Evolutionary conservation across 208 protist species (phyloP).

Genomic region (Naegleria gruberi): DNA sequence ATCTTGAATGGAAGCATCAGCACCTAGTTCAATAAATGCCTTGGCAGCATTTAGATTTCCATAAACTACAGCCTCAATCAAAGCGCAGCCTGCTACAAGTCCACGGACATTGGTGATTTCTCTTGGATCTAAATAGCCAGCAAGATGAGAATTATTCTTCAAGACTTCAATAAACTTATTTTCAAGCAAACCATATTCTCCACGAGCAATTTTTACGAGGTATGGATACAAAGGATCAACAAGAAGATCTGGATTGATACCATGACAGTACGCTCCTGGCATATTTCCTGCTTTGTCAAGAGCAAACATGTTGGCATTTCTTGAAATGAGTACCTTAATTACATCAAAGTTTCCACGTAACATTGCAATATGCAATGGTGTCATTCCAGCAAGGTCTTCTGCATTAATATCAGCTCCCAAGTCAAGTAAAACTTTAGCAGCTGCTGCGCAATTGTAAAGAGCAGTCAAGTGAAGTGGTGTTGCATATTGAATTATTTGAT

Average conservation of each 20-base stretch:
- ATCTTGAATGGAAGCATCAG: neutral
- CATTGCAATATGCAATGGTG: neutral
- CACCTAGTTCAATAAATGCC: neutral
- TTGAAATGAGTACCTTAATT: neutral
- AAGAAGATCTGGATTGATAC: neutral
- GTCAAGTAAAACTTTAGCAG: conserved; percentile 16
- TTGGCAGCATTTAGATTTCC: neutral
- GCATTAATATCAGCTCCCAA: conserved; percentile 14
- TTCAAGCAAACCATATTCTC: neutral
- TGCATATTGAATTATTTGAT: conserved; percentile 4
- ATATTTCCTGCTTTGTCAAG: neutral
- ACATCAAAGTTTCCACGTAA: neutral
- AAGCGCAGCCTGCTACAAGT: neutral
- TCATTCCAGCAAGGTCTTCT: neutral
- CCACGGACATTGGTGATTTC: neutral
- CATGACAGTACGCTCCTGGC: neutral
- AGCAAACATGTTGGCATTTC: neutral
- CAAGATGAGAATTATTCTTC: neutral
- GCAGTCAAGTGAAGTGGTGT: conserved; percentile 22
- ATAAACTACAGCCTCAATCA: neutral
- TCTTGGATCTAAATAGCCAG: neutral
- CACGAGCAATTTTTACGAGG: neutral
- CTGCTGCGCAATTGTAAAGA: neutral
- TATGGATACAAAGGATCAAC: neutral
- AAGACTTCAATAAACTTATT: neutral